phyloP scores from a whole-genome alignment of 345 rosid genomes.

The Arabis hirsuta region DNA sequence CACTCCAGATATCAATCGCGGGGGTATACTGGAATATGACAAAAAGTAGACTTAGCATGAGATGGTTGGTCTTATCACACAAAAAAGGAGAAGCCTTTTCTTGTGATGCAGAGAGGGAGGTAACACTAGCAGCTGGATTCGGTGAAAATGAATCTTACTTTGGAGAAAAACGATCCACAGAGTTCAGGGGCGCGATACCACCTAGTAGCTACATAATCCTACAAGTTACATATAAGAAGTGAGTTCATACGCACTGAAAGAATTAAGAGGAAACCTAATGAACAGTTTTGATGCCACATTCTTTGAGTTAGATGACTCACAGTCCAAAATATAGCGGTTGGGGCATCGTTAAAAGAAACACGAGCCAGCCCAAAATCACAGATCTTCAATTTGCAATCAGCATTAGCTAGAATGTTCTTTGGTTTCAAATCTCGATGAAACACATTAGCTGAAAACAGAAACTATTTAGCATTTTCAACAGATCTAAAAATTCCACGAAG shows the following conservation, averaged over 20 bases:
- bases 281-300: neutral
- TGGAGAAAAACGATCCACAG: slow-evolving; percentile 79
- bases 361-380: slow-evolving; percentile 99
- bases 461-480: slow-evolving; percentile 5
- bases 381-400: slow-evolving; percentile 97
- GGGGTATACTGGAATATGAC: slow-evolving; percentile 77
- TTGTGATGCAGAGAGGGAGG: slow-evolving; percentile 15
- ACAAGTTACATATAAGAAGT: slow-evolving; percentile 15
- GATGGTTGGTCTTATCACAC: slow-evolving; percentile 25
- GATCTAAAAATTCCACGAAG: slow-evolving; percentile 7
- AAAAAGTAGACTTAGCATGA: slow-evolving; percentile 19
- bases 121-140: slow-evolving; percentile 3
- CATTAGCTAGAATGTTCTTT: slow-evolving; percentile 97
- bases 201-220: slow-evolving; percentile 99
- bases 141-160: slow-evolving; percentile 26
- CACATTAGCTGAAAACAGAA: slow-evolving; percentile 75
- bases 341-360: slow-evolving; percentile 95
- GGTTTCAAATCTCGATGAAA: slow-evolving; percentile 98
- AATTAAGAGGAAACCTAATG: neutral
- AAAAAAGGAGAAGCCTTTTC: slow-evolving; percentile 13
- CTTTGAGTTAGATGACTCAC: slow-evolving; percentile 54
- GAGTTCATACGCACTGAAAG: neutral
- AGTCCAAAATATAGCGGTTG: slow-evolving; percentile 97
- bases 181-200: slow-evolving; percentile 99
- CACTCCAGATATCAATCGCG: slow-evolving; percentile 96